Evolutionary conservation across 768 basidiomycete genomes (phyloP), one percentile per base, ranked within the genome.

Genomic region (Lanmaoa rubissima): DNA sequence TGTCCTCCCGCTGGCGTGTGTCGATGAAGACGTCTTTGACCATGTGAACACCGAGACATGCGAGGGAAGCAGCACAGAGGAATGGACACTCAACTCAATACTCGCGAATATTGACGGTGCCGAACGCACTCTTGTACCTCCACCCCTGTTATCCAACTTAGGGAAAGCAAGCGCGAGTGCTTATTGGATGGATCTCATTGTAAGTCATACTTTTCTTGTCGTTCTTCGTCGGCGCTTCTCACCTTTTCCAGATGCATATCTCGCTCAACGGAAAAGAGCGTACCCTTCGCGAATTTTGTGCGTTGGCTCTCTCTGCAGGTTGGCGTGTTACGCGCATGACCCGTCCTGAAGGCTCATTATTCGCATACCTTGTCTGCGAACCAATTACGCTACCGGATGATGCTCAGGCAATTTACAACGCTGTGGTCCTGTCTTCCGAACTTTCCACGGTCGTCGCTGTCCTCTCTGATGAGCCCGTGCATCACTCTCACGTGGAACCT

Each of bases 141-240:
- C 79, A 19, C 87, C 87, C 36, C 70, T 92, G n/a, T 74, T 90
- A 32, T 76, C 88, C 7, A 92, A 91, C 64, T 70, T 89, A 7
- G 90, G 90, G 0, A 86, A 85, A 62, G 87, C 87, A 8, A 89
- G 79, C 53, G 71, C 65, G 7, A 85, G 82, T 59, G 86, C 80
- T 7, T 89, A 87, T 66, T 87, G 82, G 79, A 78, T 87, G 78
- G 88, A 90, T 65, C 69, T 88, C 62, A 80, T 83, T 31, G 88
- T 87, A 63, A 51, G 78, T 35, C 17, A 3, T n/a, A 24, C 28
- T 35, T 28, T 2, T 44, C 42, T 12, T 28, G 5, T 0, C 1
- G 5, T 36, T 39, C 3, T n/a, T 39, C 17, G 17, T 36, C 16
- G 6, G 6, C 7, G 16, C 17, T 32, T 58, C 40, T 53, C 55